Percentiles rank a stretch among this genome's conserved stretches.
Conservation (phyloP, 192 early-diverging fungal genomes). For the Coemansia sp. region DNA sequence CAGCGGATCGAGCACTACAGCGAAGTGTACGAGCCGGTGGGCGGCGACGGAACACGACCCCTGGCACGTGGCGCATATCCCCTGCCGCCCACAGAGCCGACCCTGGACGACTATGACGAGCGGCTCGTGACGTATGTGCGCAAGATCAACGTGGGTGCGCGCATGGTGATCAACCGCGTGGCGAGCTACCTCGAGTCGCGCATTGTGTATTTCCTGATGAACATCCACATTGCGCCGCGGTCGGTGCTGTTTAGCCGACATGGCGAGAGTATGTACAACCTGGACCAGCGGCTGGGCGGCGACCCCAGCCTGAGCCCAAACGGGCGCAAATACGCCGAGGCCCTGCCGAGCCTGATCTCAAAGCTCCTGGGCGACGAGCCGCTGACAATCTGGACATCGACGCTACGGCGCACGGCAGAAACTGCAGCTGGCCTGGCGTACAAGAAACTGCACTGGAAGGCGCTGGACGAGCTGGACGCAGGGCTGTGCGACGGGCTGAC, state of each 20-base stretch:
- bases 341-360: slow-evolving; percentile 79
- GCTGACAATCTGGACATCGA: slow-evolving; percentile 96
- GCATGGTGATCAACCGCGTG: slow-evolving; percentile 92
- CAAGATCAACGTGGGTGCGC: slow-evolving; percentile 89
- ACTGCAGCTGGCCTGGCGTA: slow-evolving; percentile 78
- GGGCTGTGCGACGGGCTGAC: slow-evolving; percentile 98
- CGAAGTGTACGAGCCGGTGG: slow-evolving; percentile 86
- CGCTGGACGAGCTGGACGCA: slow-evolving; percentile 95
- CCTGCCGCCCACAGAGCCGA: slow-evolving; percentile 39
- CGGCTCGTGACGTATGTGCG: slow-evolving; percentile 83
- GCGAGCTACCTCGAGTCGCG: slow-evolving; percentile 94
- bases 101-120: slow-evolving; percentile 59
- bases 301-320: slow-evolving; percentile 87
- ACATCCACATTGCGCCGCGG: slow-evolving; percentile 94
- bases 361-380: slow-evolving; percentile 72
- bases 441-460: slow-evolving; percentile 95
- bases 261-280: slow-evolving; percentile 94
- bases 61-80: slow-evolving; percentile 52
- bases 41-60: slow-evolving; percentile 52
- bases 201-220: slow-evolving; percentile 99
- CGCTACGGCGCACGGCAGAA: slow-evolving; percentile 89
- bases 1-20: slow-evolving; percentile 92
- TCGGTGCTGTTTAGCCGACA: slow-evolving; percentile 91
- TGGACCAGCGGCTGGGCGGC: slow-evolving; percentile 90
- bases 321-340: slow-evolving; percentile 81